Evolutionary conservation across 257 asterid genomes (phyloP).

Genomic region (Euphrasia confusa): DNA sequence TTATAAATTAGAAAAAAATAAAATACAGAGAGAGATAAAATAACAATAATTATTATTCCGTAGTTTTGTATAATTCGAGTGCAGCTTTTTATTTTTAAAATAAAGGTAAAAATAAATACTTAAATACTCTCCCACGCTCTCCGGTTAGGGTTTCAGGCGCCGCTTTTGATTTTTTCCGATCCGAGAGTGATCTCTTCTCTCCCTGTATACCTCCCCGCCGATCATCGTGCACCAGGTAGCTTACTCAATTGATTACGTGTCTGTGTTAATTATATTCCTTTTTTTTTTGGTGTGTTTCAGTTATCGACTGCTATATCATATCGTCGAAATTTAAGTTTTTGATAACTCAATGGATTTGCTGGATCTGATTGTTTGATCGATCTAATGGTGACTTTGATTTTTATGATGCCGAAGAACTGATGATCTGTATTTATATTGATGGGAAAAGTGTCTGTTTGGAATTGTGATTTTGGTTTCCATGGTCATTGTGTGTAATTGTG

Average conservation of each 20-base stretch:
- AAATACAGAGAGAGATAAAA: not conserved
- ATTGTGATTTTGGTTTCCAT: not conserved
- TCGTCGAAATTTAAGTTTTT: not conserved
- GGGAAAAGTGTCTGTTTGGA: not conserved
- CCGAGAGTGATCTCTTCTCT: not conserved
- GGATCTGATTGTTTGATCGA: not conserved
- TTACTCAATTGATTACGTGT: not conserved
- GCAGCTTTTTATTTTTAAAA: not conserved
- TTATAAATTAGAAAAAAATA: not conserved
- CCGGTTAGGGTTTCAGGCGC: not conserved
- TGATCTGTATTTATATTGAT: too few relatives aligned
- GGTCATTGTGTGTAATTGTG: not conserved
- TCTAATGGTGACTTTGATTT: not conserved
- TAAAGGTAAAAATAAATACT: not conserved
- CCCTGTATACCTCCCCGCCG: not conserved
- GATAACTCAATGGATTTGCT: not conserved
- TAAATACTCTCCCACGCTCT: not conserved
- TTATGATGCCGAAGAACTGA: too few relatives aligned
- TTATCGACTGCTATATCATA: too few relatives aligned
- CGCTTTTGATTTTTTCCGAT: not conserved
- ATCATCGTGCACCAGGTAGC: not conserved
- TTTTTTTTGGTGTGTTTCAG: not conserved
- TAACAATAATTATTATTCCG: not conserved
- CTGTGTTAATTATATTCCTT: not conserved
- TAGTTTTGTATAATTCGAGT: not conserved